phyloP scores from a whole-genome alignment of 345 rosid species.

The Tarenaya hassleriana region DNA sequence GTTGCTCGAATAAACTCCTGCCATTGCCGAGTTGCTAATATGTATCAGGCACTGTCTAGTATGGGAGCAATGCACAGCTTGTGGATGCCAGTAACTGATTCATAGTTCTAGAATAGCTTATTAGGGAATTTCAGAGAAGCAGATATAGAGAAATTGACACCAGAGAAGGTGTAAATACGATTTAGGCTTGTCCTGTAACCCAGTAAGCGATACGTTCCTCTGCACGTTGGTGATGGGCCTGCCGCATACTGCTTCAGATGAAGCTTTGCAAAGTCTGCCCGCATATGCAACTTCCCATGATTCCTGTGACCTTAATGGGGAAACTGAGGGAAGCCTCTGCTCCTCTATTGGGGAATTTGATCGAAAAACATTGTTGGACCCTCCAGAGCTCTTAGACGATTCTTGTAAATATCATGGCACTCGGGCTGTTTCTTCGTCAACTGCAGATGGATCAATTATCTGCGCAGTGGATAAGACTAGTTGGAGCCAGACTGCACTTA shows the following conservation, averaged over 20 bases:
- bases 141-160: conserved; percentile 21
- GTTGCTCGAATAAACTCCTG: conserved; percentile 40
- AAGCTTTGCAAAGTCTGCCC: conserved; percentile 42
- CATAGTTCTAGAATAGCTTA: conserved; percentile 32
- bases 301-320: conserved; percentile 44
- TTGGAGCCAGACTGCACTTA: conserved; percentile 39
- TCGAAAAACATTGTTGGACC: conserved; percentile 43
- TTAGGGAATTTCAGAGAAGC: neutral
- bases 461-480: conserved; percentile 34
- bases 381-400: conserved; percentile 38
- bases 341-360: conserved; percentile 49
- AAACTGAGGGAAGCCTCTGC: conserved; percentile 30
- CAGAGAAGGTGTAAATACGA: conserved; percentile 13
- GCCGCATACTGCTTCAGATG: conserved; percentile 62
- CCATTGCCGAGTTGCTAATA: conserved; percentile 39
- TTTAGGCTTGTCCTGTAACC: neutral
- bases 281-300: conserved; percentile 45
- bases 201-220: conserved; percentile 1
- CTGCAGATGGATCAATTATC: conserved; percentile 39
- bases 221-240: conserved; percentile 54
- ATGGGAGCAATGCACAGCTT: conserved; percentile 32
- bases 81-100: conserved; percentile 74
- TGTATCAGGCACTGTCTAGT: conserved; percentile 27
- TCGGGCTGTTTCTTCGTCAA: conserved; percentile 31
- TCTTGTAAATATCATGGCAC: conserved; percentile 30